A percentile compares a stretch with the other conserved stretches of the same genome.
Conservation (phyloP, 176 grass and related monocot species). For the Ensete glaucum region DNA sequence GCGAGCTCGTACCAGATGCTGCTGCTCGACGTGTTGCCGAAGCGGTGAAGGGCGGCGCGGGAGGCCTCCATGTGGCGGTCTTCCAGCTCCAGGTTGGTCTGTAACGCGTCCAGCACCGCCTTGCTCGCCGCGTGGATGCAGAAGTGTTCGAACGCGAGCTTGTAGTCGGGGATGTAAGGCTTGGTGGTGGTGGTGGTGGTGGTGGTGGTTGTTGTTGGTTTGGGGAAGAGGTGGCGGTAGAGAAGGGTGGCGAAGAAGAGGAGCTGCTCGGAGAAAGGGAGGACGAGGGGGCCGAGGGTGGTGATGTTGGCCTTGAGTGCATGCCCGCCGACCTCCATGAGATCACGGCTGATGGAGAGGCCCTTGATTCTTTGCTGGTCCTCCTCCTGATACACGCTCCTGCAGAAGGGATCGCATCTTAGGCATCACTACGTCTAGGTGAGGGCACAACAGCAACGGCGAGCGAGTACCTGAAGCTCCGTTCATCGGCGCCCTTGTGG, state of each 20-base stretch:
- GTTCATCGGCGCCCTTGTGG: slow-evolving; percentile 90
- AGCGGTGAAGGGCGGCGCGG: slow-evolving; percentile 74
- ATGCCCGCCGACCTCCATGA: slow-evolving; percentile 12
- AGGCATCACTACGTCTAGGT: no score
- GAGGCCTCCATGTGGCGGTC: slow-evolving; percentile 69
- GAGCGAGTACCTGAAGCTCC: slow-evolving; percentile 42
- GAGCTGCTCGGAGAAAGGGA: slow-evolving; percentile 11
- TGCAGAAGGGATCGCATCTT: no score
- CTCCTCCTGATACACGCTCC: slow-evolving; percentile 13
- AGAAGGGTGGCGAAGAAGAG: slow-evolving; percentile 15
- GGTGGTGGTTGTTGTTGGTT: not conserved
- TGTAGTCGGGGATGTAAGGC: slow-evolving; percentile 97
- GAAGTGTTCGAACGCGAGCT: slow-evolving; percentile 96
- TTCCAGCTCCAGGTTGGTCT: slow-evolving; percentile 65
- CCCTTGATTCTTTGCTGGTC: slow-evolving; percentile 5
- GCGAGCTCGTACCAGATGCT: slow-evolving; percentile 98
- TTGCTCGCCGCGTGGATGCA: slow-evolving; percentile 93
- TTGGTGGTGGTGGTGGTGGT: slow-evolving; percentile 28
- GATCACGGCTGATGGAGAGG: slow-evolving; percentile 5
- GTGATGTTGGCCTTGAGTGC: slow-evolving; percentile 15
- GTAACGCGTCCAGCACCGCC: slow-evolving; percentile 85
- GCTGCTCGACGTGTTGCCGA: slow-evolving; percentile 88
- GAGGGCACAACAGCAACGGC: no score
- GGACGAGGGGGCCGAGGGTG: slow-evolving; percentile 11
- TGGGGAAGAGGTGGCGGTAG: slow-evolving; percentile 4